Base-by-base conservation (phyloP, 768 basidiomycete genomes). In the Trametes cinnabarina region DNA sequence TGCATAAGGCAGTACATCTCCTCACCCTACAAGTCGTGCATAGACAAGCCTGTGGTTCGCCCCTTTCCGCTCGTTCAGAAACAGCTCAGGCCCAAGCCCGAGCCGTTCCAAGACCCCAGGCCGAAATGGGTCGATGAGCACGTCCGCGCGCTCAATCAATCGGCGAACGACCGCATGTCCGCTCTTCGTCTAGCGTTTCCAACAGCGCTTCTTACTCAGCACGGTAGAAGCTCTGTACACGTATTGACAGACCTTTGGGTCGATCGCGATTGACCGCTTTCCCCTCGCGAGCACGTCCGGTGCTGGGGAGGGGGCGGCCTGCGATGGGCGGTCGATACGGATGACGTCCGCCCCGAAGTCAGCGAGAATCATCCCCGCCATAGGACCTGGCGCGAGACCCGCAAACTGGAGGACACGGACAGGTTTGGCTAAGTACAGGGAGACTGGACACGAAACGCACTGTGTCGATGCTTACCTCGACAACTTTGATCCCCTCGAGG, bases 41-140 rank as follows among this genome's bases (percentile, higher is more conserved):
- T 86, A 90, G 17, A 93, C 76, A 2, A 92, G 72, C 63, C 71
- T 78, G 64, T 80, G 75, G 62, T 93, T 92, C 51, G 83, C 50
- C 3, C 85, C 86, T 47, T 28, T 32, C 20, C 37, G 63, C 5
- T 71, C 76, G 47, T 84, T 83, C 17, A 90, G 72, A 65, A 92
- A 91, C 3, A 86, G 77, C 4, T 87, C 82, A 0, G 91, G 92
- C 11, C 88, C 91, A 17, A 94, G 74, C 2, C 87, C 87, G 28
- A 92, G 74, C 58, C 81, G 79, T 66, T 94, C 91, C 73, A 93
- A 77, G 2, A 92, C 89, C 1, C 91, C 92, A 48, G 91, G 90
- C 46, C 91, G 77, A 69, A 88, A 94, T 1, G 92, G 85, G 67
- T 94, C 91, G 65, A 94, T 89, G 43, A 93, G 73, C 15, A 93